Conservation (phyloP, 495 filamentous ascomycete genomes). For the Xylaria grammica region DNA sequence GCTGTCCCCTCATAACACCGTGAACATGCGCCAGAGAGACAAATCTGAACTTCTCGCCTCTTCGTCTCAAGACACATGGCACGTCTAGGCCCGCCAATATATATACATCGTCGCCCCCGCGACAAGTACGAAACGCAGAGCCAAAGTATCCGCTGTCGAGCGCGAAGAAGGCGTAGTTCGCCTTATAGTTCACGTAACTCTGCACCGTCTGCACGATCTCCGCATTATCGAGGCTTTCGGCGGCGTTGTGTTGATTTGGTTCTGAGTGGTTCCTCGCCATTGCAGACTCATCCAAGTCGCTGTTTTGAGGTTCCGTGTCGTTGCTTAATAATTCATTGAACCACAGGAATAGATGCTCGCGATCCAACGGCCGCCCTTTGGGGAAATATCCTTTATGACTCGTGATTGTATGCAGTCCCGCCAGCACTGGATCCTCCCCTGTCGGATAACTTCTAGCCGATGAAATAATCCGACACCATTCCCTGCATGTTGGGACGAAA, state of each 20-base stretch:
- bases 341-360: not conserved
- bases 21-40: conserved; percentile 1
- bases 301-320: not conserved
- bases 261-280: not conserved
- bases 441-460: not conserved
- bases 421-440: not conserved
- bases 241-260: not conserved
- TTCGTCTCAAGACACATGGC: not conserved
- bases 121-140: not conserved
- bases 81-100: conserved; percentile 3
- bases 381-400: not conserved
- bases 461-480: conserved; percentile 1
- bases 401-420: not conserved
- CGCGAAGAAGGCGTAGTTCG: conserved; percentile 4
- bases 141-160: conserved; percentile 9
- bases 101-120: not conserved
- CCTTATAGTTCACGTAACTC: not conserved
- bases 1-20: conserved; percentile 2
- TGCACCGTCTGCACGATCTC: not conserved
- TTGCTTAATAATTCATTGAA: not conserved
- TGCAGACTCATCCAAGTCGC: not conserved
- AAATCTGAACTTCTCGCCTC: not conserved
- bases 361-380: not conserved
- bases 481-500: not conserved
- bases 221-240: not conserved